Percentiles rank a stretch among this genome's conserved stretches.
These are phyloP conservation scores for Diaporthe longicolla DNA, from an alignment of 2,329 filamentous ascomycete genomes.

Conservation along the genomic window DNA sequence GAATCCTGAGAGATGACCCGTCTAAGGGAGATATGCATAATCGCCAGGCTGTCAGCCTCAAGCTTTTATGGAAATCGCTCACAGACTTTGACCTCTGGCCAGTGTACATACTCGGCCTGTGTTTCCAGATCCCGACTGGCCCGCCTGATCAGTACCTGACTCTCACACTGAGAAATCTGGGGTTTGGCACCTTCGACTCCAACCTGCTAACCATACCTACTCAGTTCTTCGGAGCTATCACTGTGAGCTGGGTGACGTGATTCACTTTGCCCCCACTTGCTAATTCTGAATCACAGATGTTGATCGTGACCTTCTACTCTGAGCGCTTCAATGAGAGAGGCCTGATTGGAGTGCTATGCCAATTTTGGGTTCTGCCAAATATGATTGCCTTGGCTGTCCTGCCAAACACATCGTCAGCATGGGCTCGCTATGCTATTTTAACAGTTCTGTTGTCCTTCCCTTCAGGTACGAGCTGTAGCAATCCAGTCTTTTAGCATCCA, in stretches of 20 bases:
- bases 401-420: conserved; percentile 4
- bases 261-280: conserved; percentile 48
- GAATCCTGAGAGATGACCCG: conserved; percentile 69
- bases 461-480: not conserved
- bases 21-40: conserved; percentile 72
- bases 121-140: conserved; percentile 61
- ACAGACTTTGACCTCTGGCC: conserved; percentile 72
- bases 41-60: conserved; percentile 64
- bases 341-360: conserved; percentile 1
- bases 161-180: conserved; percentile 64
- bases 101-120: conserved; percentile 64
- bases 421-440: conserved; percentile 4
- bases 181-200: conserved; percentile 65
- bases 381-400: conserved; percentile 9
- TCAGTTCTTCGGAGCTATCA: conserved; percentile 50
- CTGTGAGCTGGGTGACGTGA: conserved; percentile 48
- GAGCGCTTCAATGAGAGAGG: conserved; percentile 11
- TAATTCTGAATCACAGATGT: not conserved
- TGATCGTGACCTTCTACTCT: conserved; percentile 1
- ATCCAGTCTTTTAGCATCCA: rapidly evolving
- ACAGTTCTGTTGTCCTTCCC: not conserved
- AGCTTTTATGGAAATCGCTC: conserved; percentile 62
- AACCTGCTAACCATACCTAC: conserved; percentile 70
- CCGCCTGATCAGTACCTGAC: conserved; percentile 67
- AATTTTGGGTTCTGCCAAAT: conserved; percentile 5